phyloP scores from a whole-genome alignment of 1,284 basidiomycete species.

The Ceraceosorus guamensis region DNA sequence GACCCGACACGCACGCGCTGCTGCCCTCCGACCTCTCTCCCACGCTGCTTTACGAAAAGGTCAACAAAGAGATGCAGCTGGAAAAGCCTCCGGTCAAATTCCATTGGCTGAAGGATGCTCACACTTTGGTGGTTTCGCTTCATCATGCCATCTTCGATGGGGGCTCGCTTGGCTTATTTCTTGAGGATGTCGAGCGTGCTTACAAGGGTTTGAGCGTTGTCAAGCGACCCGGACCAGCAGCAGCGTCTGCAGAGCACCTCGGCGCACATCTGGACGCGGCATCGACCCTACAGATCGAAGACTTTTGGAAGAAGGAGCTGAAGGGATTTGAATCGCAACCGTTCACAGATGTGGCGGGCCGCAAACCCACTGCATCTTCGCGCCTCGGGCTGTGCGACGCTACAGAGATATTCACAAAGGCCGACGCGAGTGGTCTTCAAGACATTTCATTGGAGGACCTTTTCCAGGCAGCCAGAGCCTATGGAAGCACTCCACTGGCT shows the following conservation, averaged over 20 bases:
- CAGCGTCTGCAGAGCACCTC: background rate
- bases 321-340: slow-evolving; percentile 3
- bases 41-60: too few relatives aligned
- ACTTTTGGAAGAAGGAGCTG: slow-evolving; percentile 9
- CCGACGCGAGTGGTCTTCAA: too few relatives aligned
- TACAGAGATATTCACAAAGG: too few relatives aligned
- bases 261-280: background rate
- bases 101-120: too few relatives aligned
- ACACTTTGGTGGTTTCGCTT: slow-evolving; percentile 2
- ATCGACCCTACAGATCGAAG: slow-evolving; percentile 3
- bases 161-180: slow-evolving; percentile 10
- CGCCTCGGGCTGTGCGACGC: too few relatives aligned
- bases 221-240: background rate
- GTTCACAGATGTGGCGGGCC: slow-evolving; percentile 10
- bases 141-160: slow-evolving; percentile 17
- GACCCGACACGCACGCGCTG: too few relatives aligned
- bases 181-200: background rate
- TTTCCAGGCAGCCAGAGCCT: background rate
- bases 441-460: background rate
- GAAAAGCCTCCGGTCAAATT: too few relatives aligned
- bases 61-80: too few relatives aligned
- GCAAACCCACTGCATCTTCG: background rate
- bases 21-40: too few relatives aligned
- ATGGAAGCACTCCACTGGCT: background rate
- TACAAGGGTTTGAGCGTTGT: background rate